A percentile compares a stretch with the other conserved stretches of the same genome.
Conservation (phyloP, 768 basidiomycete genomes). For the Boletus fagicola region DNA sequence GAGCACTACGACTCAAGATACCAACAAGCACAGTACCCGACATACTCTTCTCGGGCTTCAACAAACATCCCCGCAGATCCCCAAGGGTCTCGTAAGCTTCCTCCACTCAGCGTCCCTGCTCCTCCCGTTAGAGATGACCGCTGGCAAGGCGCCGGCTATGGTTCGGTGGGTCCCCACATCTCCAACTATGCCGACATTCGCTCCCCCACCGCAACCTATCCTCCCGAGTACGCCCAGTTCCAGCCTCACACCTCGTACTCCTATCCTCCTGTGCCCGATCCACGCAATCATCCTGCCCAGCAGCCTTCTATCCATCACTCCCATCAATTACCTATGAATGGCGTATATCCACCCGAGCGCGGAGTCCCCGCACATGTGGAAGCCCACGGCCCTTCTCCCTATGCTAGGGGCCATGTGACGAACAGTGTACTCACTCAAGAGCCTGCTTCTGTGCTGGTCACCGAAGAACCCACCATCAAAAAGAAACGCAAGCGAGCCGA, state of each 20-base stretch:
- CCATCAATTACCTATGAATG: conserved; percentile 30
- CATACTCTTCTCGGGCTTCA: conserved; percentile 48
- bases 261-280: conserved; percentile 38
- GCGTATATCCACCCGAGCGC: conserved; percentile 33
- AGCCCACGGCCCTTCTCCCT: conserved; percentile 45
- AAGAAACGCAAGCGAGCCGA: conserved; percentile 88
- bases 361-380: conserved; percentile 41
- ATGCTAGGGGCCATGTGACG: conserved; percentile 43
- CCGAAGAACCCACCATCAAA: conserved; percentile 73
- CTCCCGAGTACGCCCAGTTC: conserved; percentile 51
- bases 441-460: conserved; percentile 35
- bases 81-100: conserved; percentile 56
- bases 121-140: conserved; percentile 47
- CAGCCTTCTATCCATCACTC: conserved; percentile 26
- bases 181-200: conserved; percentile 48
- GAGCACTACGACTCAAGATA: conserved; percentile 57
- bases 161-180: conserved; percentile 36
- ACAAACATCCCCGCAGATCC: conserved; percentile 48
- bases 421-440: conserved; percentile 34
- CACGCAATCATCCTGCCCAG: conserved; percentile 31
- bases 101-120: conserved; percentile 48
- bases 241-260: conserved; percentile 34
- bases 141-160: conserved; percentile 44
- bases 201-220: conserved; percentile 64
- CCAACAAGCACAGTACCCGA: conserved; percentile 38